Conservation (phyloP, 2,329 filamentous ascomycete species). For the Fonsecaea erecta region DNA sequence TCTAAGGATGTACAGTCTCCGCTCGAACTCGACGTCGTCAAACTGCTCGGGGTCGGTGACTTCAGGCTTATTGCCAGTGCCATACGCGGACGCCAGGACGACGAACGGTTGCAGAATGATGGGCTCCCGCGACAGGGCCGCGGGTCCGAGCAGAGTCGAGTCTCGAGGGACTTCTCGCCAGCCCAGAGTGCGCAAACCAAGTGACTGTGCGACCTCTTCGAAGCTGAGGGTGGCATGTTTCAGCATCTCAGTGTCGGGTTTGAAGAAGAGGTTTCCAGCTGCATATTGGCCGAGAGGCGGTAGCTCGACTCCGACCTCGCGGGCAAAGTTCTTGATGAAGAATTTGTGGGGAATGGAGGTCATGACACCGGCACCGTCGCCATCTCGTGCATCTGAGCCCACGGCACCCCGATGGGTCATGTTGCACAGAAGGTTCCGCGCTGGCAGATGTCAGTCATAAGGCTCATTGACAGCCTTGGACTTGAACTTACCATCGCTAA, state of each 20-base stretch:
- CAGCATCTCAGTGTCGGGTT: conserved; percentile 87
- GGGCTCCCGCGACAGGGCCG: conserved; percentile 90
- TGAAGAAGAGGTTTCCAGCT: conserved; percentile 97
- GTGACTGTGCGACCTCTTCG: conserved; percentile 86
- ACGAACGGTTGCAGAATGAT: conserved; percentile 95
- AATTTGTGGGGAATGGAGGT: conserved; percentile 98
- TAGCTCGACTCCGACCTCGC: conserved; percentile 83
- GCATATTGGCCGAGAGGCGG: conserved; percentile 92
- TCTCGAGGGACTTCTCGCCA: conserved; percentile 96
- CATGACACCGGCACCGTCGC: conserved; percentile 98
- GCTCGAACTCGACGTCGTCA: conserved; percentile 84
- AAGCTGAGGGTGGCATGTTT: conserved; percentile 90
- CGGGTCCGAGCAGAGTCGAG: conserved; percentile 88
- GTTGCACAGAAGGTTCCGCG: conserved; percentile 94
- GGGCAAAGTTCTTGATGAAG: conserved; percentile 97
- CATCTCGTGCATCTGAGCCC: conserved; percentile 95
- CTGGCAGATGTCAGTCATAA: conserved; percentile 51
- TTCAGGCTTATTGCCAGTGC: conserved; percentile 76
- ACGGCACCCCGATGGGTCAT: conserved; percentile 99
- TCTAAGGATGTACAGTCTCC: conserved; percentile 89
- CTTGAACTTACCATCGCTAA: conserved; percentile 82
- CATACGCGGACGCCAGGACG: conserved; percentile 83
- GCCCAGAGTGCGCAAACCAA: conserved; percentile 88
- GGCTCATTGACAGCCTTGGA: conserved; percentile 5
- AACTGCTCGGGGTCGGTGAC: conserved; percentile 78